Evolutionary conservation across 2,329 filamentous ascomycete species (phyloP).

Genomic region (Leptographium galeiforme): DNA sequence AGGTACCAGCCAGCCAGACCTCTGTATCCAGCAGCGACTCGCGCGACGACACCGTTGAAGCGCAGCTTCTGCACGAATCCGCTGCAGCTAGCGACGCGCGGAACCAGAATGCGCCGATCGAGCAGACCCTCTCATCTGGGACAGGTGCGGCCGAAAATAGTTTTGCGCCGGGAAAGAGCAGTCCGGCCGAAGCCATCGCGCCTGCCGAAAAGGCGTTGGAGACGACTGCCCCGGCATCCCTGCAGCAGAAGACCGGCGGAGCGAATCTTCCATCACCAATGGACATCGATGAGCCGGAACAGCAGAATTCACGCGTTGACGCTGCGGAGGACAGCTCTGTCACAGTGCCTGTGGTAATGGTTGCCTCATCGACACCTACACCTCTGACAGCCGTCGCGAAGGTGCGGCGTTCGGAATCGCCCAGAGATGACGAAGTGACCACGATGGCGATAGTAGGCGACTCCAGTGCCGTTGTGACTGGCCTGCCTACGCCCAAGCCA

Average conservation of each 20-base stretch:
- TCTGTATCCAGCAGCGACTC: background rate
- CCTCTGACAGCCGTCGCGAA: background rate
- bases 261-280: background rate
- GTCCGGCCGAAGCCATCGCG: background rate
- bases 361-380: background rate
- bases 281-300: background rate
- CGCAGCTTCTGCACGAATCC: slow-evolving; percentile 31
- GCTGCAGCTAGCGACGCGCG: slow-evolving; percentile 14
- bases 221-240: background rate
- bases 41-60: slow-evolving; percentile 21
- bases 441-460: background rate
- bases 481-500: slow-evolving; percentile 9
- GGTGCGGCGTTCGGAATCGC: background rate
- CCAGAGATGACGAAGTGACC: background rate
- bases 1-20: background rate
- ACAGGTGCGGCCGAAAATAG: background rate
- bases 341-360: background rate
- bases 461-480: background rate
- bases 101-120: background rate
- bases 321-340: background rate
- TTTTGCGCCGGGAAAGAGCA: background rate
- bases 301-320: background rate
- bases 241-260: background rate
- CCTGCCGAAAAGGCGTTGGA: background rate
- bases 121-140: background rate